These are phyloP conservation scores for Beauveria sp. DNA, from an alignment of 2,329 filamentous ascomycete species.

Conservation along the genomic window DNA sequence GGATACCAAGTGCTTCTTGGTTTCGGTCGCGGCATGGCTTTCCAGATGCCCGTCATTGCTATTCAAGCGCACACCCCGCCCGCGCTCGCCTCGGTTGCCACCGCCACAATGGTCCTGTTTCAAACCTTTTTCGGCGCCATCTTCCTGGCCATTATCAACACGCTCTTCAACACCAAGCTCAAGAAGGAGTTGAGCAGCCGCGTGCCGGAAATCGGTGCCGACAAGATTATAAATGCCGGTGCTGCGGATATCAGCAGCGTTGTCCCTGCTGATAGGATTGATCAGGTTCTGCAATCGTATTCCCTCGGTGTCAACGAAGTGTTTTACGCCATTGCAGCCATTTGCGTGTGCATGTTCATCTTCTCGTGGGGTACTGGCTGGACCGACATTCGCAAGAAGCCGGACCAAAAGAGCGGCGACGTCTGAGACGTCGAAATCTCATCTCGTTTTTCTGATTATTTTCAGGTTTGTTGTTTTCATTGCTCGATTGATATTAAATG, in stretches of 20 bases:
- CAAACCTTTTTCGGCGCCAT: slow-evolving; percentile 42
- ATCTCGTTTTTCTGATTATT: background rate
- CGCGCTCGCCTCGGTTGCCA: slow-evolving; percentile 20
- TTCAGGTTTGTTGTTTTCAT: background rate
- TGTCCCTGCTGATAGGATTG: slow-evolving; percentile 23
- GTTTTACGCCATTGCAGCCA: slow-evolving; percentile 24
- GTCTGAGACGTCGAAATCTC: slow-evolving; percentile 10
- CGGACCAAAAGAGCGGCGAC: slow-evolving; percentile 15
- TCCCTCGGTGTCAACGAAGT: slow-evolving; percentile 24
- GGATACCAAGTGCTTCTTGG: slow-evolving; percentile 38
- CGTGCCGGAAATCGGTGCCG: slow-evolving; percentile 22
- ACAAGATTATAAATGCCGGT: slow-evolving; percentile 32
- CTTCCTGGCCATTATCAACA: slow-evolving; percentile 31
- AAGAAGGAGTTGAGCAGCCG: slow-evolving; percentile 21
- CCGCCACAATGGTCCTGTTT: slow-evolving; percentile 24
- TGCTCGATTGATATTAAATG: background rate
- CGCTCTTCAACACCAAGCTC: slow-evolving; percentile 26
- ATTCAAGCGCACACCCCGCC: slow-evolving; percentile 21
- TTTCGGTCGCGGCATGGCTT: slow-evolving; percentile 33
- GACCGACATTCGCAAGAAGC: slow-evolving; percentile 35
- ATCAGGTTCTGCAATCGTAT: slow-evolving; percentile 33
- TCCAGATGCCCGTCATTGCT: slow-evolving; percentile 33
- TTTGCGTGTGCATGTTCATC: slow-evolving; percentile 25
- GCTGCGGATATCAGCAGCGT: slow-evolving; percentile 30
- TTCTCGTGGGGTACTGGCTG: slow-evolving; percentile 38